Evolutionary conservation across 1,284 basidiomycete species (phyloP).

Genomic region (Cryptococcus neoformans): DNA sequence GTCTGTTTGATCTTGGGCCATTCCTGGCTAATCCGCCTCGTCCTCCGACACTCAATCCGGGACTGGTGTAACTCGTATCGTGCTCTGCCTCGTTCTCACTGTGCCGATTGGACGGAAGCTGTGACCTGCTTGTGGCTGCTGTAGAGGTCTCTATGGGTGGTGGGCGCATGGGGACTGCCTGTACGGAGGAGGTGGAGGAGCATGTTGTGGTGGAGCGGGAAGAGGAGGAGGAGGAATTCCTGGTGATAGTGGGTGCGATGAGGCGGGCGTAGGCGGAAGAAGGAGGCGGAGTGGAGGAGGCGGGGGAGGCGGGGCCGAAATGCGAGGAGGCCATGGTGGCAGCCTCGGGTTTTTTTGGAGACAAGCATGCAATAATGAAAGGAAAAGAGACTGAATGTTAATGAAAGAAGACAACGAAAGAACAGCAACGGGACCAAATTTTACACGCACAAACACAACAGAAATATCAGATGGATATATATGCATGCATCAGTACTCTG

Average conservation of each 20-base stretch:
- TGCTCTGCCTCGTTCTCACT: constrained; percentile 7
- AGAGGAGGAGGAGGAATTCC: constrained; percentile 42
- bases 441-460: neutral
- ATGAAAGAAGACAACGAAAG: neutral
- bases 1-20: constrained; percentile 16
- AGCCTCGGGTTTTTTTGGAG: neutral
- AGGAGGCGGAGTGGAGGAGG: constrained; percentile 34
- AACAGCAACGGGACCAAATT: neutral
- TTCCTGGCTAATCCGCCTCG: constrained; percentile 32
- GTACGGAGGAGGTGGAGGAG: constrained; percentile 41
- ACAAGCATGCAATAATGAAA: neutral
- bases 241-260: constrained; percentile 24
- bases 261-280: constrained; percentile 32
- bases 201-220: constrained; percentile 37
- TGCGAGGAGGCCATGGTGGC: constrained; percentile 3
- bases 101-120: constrained; percentile 16
- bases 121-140: constrained; percentile 35
- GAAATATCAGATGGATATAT: too few species aligned
- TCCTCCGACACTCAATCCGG: constrained; percentile 19
- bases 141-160: constrained; percentile 45
- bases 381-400: neutral
- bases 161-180: constrained; percentile 46
- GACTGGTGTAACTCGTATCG: constrained; percentile 4
- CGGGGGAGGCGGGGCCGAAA: constrained; percentile 32
- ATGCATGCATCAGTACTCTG: too few species aligned